These are phyloP conservation scores for Hymenoscyphus linearis DNA, from an alignment of 2,329 filamentous ascomycete genomes.

Conservation along the genomic window DNA sequence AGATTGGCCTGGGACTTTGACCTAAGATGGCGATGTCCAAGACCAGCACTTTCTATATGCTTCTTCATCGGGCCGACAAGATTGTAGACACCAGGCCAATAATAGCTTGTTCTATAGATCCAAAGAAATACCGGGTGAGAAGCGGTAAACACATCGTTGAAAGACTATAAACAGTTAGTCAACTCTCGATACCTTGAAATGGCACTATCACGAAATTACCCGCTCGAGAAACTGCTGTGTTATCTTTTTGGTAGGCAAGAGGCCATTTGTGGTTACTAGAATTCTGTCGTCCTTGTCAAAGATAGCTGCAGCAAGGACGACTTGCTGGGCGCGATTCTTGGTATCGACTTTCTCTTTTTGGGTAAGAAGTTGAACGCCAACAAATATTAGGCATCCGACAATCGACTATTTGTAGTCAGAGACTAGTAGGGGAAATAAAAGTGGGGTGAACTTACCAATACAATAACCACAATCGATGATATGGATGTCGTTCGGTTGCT, in stretches of 20 bases:
- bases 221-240: conserved; percentile 70
- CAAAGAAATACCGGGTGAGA: conserved; percentile 79
- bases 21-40: conserved; percentile 30
- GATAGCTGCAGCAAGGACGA: conserved; percentile 53
- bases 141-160: conserved; percentile 69
- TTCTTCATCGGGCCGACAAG: conserved; percentile 67
- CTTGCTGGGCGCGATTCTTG: conserved; percentile 43
- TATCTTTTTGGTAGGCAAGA: conserved; percentile 68
- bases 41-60: conserved; percentile 54
- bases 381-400: conserved; percentile 53
- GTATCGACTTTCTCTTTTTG: conserved; percentile 24
- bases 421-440: not conserved
- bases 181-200: not conserved
- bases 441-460: conserved; percentile 48
- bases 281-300: conserved; percentile 64
- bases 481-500: conserved; percentile 49
- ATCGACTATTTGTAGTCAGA: conserved; percentile 43
- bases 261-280: conserved; percentile 64
- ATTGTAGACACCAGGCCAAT: conserved; percentile 66
- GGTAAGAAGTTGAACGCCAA: conserved; percentile 48
- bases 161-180: conserved; percentile 37
- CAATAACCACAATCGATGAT: conserved; percentile 69
- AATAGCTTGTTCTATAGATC: conserved; percentile 76
- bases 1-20: conserved; percentile 40
- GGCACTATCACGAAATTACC: conserved; percentile 34